These are phyloP conservation scores for Pseudozyma hubeiensis DNA, from an alignment of 1,284 basidiomycete species.

Conservation along the genomic window DNA sequence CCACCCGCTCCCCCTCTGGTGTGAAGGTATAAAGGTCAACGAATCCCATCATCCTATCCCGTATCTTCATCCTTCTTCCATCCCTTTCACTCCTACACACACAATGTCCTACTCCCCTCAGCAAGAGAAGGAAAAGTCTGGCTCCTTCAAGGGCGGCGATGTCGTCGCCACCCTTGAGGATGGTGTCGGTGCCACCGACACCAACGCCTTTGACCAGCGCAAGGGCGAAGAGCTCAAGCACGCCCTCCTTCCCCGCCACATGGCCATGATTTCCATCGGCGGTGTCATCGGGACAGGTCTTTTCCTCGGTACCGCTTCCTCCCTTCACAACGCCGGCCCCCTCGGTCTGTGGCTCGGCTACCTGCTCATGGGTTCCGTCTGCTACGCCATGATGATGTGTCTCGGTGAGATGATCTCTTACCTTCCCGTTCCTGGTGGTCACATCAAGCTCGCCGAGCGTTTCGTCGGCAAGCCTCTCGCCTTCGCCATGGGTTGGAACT, in stretches of 20 bases:
- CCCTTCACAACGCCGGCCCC: slow-evolving; percentile 71
- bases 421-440: slow-evolving; percentile 76
- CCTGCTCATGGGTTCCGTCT: slow-evolving; percentile 63
- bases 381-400: slow-evolving; percentile 68
- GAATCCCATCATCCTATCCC: not conserved
- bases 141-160: slow-evolving; percentile 29
- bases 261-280: slow-evolving; percentile 54
- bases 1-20: not conserved
- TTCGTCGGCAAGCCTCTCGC: slow-evolving; percentile 83
- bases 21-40: slow-evolving; percentile 25
- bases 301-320: slow-evolving; percentile 81
- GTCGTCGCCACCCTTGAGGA: slow-evolving; percentile 46
- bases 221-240: slow-evolving; percentile 56
- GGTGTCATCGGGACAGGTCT: slow-evolving; percentile 63
- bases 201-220: slow-evolving; percentile 50
- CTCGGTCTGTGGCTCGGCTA: slow-evolving; percentile 69
- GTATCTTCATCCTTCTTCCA: not conserved
- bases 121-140: slow-evolving; percentile 37
- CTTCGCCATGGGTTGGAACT: slow-evolving; percentile 75
- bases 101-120: slow-evolving; percentile 36
- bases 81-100: not conserved
- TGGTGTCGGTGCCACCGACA: slow-evolving; percentile 19
- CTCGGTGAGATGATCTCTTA: slow-evolving; percentile 72
- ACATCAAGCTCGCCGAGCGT: slow-evolving; percentile 82
- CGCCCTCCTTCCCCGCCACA: slow-evolving; percentile 51